A percentile compares a stretch with the other conserved stretches of the same genome.
These are phyloP conservation scores for Diacronema lutheri DNA, from an alignment of 78 protist genomes.

Conservation along the genomic window DNA sequence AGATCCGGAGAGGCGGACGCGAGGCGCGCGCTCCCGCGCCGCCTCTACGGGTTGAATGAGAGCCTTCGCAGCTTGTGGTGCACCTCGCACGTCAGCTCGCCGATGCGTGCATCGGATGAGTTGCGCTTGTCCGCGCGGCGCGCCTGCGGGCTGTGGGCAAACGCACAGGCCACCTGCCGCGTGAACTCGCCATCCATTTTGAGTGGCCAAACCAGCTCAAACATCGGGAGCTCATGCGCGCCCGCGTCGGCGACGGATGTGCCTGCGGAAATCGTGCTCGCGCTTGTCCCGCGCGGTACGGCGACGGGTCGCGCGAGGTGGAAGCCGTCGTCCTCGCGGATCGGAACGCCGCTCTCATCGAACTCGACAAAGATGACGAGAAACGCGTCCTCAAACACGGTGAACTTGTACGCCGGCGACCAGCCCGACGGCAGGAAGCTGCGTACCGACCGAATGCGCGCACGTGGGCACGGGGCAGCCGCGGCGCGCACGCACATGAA, in stretches of 20 bases:
- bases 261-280: no score
- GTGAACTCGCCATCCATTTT: background rate
- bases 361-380: background rate
- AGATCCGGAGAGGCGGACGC: no score
- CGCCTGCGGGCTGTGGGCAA: no score
- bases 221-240: background rate
- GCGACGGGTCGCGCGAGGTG: background rate
- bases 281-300: no score
- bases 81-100: no score
- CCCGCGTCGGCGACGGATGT: background rate
- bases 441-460: background rate
- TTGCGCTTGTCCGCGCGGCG: no score
- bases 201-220: background rate
- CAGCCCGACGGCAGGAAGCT: background rate
- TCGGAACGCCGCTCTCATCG: background rate
- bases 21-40: no score
- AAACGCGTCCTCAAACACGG: background rate
- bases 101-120: no score
- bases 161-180: background rate
- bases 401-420: background rate
- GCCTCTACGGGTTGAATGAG: no score
- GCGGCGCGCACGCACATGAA: no score
- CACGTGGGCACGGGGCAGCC: no score
- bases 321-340: background rate
- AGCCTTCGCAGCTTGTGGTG: no score